phyloP scores from a whole-genome alignment of 1,139 yeast species.

The Hemisphaericaspora xylofermentans region DNA sequence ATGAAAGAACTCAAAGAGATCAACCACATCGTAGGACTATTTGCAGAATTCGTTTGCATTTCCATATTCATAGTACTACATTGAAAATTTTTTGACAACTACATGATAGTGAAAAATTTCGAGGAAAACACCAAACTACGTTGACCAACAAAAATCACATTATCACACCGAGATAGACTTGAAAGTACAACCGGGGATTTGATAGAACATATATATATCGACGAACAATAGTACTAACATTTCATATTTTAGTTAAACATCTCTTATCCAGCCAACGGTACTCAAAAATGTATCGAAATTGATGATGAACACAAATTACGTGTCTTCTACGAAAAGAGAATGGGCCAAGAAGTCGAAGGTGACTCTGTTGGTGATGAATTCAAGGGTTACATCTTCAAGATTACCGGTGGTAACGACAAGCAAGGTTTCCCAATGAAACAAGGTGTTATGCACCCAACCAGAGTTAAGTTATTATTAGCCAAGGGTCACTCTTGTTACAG shows the following conservation, averaged over 20 bases:
- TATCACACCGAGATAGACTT: background rate
- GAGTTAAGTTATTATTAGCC: constrained; percentile 93
- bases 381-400: constrained; percentile 98
- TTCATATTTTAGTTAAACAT: constrained; percentile 74
- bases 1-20: background rate
- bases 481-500: constrained; percentile 99
- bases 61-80: background rate
- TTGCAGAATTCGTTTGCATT: background rate
- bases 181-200: background rate
- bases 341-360: constrained; percentile 99
- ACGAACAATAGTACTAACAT: constrained; percentile 15
- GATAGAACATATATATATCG: background rate
- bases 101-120: background rate
- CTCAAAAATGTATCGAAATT: constrained; percentile 95
- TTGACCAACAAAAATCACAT: background rate
- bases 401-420: constrained; percentile 99
- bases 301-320: constrained; percentile 99
- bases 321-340: constrained; percentile 98
- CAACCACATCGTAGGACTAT: background rate
- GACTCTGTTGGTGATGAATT: constrained; percentile 97
- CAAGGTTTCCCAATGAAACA: constrained; percentile 99
- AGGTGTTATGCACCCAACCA: constrained; percentile 99
- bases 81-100: background rate
- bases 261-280: constrained; percentile 99
- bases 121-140: background rate